phyloP scores from a whole-genome alignment of 768 basidiomycete species.

The Lentinus brumalis region DNA sequence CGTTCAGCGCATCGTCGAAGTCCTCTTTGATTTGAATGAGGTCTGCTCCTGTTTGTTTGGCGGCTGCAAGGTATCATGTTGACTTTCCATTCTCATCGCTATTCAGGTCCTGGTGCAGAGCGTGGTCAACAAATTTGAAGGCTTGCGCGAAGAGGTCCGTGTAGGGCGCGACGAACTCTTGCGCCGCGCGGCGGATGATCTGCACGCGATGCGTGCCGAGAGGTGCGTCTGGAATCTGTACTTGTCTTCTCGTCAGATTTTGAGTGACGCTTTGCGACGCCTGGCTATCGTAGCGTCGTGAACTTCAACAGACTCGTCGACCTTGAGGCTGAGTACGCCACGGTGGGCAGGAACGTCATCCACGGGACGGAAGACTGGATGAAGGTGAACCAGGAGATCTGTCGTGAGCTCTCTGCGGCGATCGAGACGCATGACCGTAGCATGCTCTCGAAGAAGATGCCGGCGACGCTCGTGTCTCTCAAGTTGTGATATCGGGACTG shows the following conservation, averaged over 20 bases:
- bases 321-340: constrained; percentile 56
- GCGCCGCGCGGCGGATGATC: constrained; percentile 43
- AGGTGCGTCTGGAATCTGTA: constrained; percentile 36
- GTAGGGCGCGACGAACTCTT: constrained; percentile 49
- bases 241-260: not conserved
- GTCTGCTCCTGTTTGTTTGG: constrained; percentile 27
- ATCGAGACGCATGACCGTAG: constrained; percentile 52
- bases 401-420: constrained; percentile 37
- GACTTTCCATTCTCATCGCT: not conserved
- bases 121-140: constrained; percentile 49
- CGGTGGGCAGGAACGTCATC: constrained; percentile 42
- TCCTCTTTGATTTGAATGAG: constrained; percentile 52
- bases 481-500: not conserved
- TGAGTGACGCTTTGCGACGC: not conserved
- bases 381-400: constrained; percentile 40
- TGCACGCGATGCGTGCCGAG: constrained; percentile 46
- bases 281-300: constrained; percentile 38
- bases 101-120: constrained; percentile 49
- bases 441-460: constrained; percentile 52
- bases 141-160: constrained; percentile 47
- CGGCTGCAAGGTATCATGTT: not conserved
- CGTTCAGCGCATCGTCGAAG: constrained; percentile 44
- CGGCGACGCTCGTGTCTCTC: constrained; percentile 37
- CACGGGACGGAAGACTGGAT: constrained; percentile 44
- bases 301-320: constrained; percentile 58